Base-by-base conservation (phyloP, 2,329 filamentous ascomycete genomes). In the Alternaria panax region DNA sequence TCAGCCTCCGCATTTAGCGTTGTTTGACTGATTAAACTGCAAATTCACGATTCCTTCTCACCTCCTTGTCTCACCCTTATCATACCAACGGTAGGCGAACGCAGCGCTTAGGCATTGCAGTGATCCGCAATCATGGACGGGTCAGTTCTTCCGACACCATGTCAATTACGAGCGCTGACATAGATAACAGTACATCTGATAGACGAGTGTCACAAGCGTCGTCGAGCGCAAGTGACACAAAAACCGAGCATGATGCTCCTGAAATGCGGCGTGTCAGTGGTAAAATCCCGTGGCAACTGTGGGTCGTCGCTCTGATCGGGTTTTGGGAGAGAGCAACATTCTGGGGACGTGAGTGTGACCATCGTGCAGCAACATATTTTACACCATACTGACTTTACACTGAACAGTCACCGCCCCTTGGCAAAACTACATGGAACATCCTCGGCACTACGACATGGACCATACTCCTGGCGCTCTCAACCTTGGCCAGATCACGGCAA, bases 351-450 rank as follows among this genome's bases (percentile, higher is more conserved):
- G 55, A 50, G 61, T 56, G 20, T 22, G 12, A 46, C 11, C 12
- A 6, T 4, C 12, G 63, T 6, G 62, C 52, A 8, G 53, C 53
- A n/a, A 58, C 60, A 43, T 66, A 51, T 57, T 60, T 16, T 18
- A 54, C 14, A 47, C 7, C 16, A 16, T 8, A 54, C 60, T 63
- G n/a, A 63, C 46, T 22, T 9, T 22, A 20, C n/a, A 8, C 9
- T 27, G n/a, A 12, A 25, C 38, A 62, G 56, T 71, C 9, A 71
- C 69, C 8, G 72, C 67, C 20, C 75, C 75, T 59, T 78, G 73
- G 73, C 75, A 82, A 61, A 81, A 82, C 65, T 80, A 81, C 60
- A 79, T 81, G 65, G 76, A 81, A 56, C 74, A 81, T 56, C 64
- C 70, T 7, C 47, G 51, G 12, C 46, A 64, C 20, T 54, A 57